Base-by-base conservation (phyloP, 2,329 filamentous ascomycete genomes). In the Monosporascus sp. region DNA sequence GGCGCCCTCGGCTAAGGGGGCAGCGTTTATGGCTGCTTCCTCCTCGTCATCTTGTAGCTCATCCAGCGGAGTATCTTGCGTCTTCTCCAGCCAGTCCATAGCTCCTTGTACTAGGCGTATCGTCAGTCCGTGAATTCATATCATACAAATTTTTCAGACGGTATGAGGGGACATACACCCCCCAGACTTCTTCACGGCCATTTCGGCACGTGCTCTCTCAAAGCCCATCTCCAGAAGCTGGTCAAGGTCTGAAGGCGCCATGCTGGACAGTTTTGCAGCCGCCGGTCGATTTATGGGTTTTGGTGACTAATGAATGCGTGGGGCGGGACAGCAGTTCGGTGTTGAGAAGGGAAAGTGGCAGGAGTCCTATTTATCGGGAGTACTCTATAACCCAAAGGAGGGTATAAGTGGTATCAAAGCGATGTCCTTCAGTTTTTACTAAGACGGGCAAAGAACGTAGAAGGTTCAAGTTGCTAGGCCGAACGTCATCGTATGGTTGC, bases 61-160 rank as follows among this genome's bases (percentile, higher is more conserved):
- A 38, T 97, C 91, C 43, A 96, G 69, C 1, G 89, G 79, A 63
- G 89, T 96, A 70, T 96, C 90, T 68, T 95, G 86, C 68, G 95
- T 96, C 63, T 88, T 83, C 68, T 96, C 92, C 1, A 99, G 82
- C 94, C 94, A 99, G 74, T 96, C 89, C 54, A 99, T 81, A 50
- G 94, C 94, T 61, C 86, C 88, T 68, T 94, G 87, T 47, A 97
- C 89, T 93, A 57, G 52, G 52, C 49, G 54, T 38, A 51, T 55
- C 51, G 57, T 60, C 53, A 57, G 43, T 18, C 31, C 52, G 45
- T 45, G 24, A 39, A 25, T 36, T 9, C 22, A 15, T 27, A 18
- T 43, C 20, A 25, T 27, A n/a, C 8, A 47, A 50, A 11, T 15
- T 5, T 5, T 17, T 22, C 27, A 41, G 37, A 9, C 24, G 43